Evolutionary conservation across 116 monocot genomes (phyloP), one percentile per base, ranked within the genome.

Genomic region (Phalaenopsis hybrid): DNA sequence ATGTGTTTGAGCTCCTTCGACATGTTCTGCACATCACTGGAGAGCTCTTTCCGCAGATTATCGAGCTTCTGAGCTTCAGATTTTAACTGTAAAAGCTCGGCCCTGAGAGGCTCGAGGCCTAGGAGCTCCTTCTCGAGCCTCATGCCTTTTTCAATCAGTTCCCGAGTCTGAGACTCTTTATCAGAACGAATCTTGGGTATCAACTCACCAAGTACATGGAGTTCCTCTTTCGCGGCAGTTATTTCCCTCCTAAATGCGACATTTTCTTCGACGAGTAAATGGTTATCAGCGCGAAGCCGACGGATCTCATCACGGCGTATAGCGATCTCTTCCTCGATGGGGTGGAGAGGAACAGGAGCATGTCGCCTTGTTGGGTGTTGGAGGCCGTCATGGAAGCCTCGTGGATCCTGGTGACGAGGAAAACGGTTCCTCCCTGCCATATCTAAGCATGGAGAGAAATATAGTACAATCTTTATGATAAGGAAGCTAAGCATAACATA

Each of bases 121-220:
- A 91, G 87, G 46, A 93, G 83, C 28, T 97, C 94, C 5, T 83
- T 88, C 85, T 93, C 93, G 44, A 97, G 72, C 84, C 87, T 92
- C 85, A 92, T 51, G n/a, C 88, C 85, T 79, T 79, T 91, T 76
- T 97, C 89, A 31, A 91, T 89, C 61, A 91, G 55, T 51, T 97
- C 93, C 80, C 93, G 85, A 5, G 83, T 28, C 55, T 87, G 86
- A 7, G 73, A 81, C 25, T 91, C 93, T 79, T 89, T 91, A 4
- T 94, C 92, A 12, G 90, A 89, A 44, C 89, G 79, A 51, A 93
- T 57, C 77, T 87, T 87, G 10, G 81, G 84, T 4, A 91, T 83
- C 17, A 83, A 77, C 16, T 91, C 77, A 51, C 90, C 81, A 57
- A 90, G 18, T 17, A 79, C 77, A 80, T 86, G 90, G 50, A 92